A percentile compares a stretch with the other conserved stretches of the same genome.
These are phyloP conservation scores for Moesziomyces sp. DNA, from an alignment of 1,284 basidiomycete species.

Conservation along the genomic window DNA sequence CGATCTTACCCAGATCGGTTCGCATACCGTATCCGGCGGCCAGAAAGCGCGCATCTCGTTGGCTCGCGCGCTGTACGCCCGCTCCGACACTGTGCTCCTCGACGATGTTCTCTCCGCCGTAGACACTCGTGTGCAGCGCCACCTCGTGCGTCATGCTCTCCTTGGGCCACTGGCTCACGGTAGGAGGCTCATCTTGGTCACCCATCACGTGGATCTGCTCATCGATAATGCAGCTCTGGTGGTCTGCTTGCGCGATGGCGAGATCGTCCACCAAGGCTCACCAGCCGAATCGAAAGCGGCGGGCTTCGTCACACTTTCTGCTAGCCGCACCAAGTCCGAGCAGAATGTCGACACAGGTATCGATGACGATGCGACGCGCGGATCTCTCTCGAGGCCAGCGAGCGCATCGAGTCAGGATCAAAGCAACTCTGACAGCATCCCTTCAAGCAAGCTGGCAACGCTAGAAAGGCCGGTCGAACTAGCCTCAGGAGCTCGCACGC, in stretches of 20 bases:
- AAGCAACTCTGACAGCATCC: neutral
- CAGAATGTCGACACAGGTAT: neutral
- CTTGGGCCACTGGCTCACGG: conserved; percentile 66
- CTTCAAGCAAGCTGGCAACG: neutral
- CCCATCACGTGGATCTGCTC: conserved; percentile 71
- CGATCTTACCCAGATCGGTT: conserved; percentile 59
- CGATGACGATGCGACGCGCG: neutral
- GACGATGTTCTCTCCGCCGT: conserved; percentile 70
- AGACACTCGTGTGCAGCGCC: conserved; percentile 74
- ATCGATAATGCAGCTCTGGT: conserved; percentile 32
- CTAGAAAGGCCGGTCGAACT: conserved; percentile 6
- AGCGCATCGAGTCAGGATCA: neutral
- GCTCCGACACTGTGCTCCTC: conserved; percentile 54
- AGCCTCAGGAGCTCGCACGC: conserved; percentile 32
- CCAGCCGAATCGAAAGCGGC: conserved; percentile 17
- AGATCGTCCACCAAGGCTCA: conserved; percentile 27
- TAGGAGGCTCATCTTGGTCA: conserved; percentile 79
- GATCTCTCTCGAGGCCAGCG: neutral
- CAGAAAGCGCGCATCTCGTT: conserved; percentile 62
- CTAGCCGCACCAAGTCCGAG: neutral
- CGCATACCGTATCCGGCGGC: conserved; percentile 61
- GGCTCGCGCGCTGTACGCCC: conserved; percentile 62
- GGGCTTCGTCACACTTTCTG: conserved; percentile 3
- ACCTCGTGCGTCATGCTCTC: conserved; percentile 56
- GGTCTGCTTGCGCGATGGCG: conserved; percentile 53